Base-by-base conservation (phyloP, 2,329 filamentous ascomycete species). In the Cercospora canescens region DNA sequence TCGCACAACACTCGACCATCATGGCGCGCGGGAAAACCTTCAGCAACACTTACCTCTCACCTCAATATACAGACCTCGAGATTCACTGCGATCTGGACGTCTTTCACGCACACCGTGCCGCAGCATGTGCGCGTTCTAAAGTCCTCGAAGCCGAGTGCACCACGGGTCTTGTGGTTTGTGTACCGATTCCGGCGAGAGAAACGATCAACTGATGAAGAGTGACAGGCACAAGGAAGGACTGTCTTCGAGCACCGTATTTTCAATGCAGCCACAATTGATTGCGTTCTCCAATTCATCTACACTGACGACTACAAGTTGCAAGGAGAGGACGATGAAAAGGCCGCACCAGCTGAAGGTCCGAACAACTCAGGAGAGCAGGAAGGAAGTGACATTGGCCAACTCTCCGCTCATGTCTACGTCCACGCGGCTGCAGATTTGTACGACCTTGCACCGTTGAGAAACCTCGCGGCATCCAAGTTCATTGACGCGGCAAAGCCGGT, bases 261-360 rank as follows among this genome's bases (percentile, higher is more conserved):
- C 63, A 60, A 69, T 14, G 66, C 60, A 28, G 35, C 28, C 9
- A 66, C 68, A 4, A 37, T 69, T 26, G 61, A 69, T 32, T 59
- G 62, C 8, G 60, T 72, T 62, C 55, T 72, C 2, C 60, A 66
- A 8, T 71, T 58, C 59, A 64, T 72, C 30, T 70, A 71, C 54
- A 30, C 54, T 5, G 65, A 61, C 7, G 59, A 65, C 16, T 72
- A 72, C 62, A 61, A 21, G 16, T 26, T 48, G 3, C 30, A 21
- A 4, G 9, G 21, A 4, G 52, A 30, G 4, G 50, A 57, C 16
- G 28, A 26, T 9, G n/a, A 45, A 28, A n/a, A n/a, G 39, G 24
- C 21, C 14, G 32, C 6, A 8, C 1, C 4, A 28, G 28, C 8
- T 52, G 28, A 14, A 2, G 14, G 21, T 60, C 12, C 12, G 12